A percentile compares a stretch with the other conserved stretches of the same genome.
phyloP scores from a whole-genome alignment of 2,329 filamentous ascomycete genomes.

The Trichoderma brevicompactum region DNA sequence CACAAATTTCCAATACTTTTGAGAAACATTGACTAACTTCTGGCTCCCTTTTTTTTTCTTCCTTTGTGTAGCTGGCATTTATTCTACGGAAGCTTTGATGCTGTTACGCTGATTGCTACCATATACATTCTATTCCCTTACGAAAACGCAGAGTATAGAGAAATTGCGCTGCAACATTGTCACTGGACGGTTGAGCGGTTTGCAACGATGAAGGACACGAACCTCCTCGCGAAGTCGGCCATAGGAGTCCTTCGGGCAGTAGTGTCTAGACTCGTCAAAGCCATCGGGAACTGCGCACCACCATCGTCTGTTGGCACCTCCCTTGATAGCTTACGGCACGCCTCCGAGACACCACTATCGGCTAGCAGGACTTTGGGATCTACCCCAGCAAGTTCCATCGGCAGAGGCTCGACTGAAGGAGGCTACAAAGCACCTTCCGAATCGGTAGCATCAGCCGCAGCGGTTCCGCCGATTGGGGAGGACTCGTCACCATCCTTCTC shows the following conservation, averaged over 20 bases:
- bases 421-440: slow-evolving; percentile 3
- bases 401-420: slow-evolving; percentile 18
- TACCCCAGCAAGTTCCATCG: slow-evolving; percentile 28
- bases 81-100: slow-evolving; percentile 68
- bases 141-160: slow-evolving; percentile 55
- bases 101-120: slow-evolving; percentile 63
- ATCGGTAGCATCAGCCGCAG: background rate
- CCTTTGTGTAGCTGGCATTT: slow-evolving; percentile 50
- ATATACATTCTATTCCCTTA: slow-evolving; percentile 65
- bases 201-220: slow-evolving; percentile 58
- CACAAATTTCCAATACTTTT: background rate
- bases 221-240: slow-evolving; percentile 58
- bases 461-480: background rate
- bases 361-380: slow-evolving; percentile 26
- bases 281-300: slow-evolving; percentile 44
- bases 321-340: background rate
- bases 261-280: slow-evolving; percentile 56
- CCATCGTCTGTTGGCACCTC: slow-evolving; percentile 31
- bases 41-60: background rate
- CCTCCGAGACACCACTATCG: slow-evolving; percentile 30
- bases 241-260: slow-evolving; percentile 61
- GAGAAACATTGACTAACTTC: background rate
- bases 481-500: background rate
- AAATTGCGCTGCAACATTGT: slow-evolving; percentile 58
- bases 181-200: slow-evolving; percentile 64